phyloP scores from a whole-genome alignment of 495 filamentous ascomycete species.

The Xylaria intraflava region DNA sequence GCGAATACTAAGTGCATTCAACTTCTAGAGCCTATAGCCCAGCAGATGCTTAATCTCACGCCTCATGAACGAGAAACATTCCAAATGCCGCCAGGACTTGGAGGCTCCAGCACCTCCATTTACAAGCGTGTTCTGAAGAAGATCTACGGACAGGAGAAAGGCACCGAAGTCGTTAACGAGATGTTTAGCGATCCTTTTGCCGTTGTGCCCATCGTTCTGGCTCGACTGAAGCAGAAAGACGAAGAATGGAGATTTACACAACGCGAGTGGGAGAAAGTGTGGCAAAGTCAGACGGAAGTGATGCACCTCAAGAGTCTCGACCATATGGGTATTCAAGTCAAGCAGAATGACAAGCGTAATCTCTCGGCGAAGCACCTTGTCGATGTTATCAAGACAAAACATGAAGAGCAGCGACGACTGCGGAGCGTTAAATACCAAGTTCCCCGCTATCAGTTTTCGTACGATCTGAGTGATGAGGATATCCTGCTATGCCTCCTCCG shows the following conservation, averaged over 20 bases:
- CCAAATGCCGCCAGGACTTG: slow-evolving; percentile 72
- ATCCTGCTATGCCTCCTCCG: slow-evolving; percentile 77
- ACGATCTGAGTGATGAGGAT: slow-evolving; percentile 64
- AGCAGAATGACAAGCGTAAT: slow-evolving; percentile 77
- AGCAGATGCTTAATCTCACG: slow-evolving; percentile 71
- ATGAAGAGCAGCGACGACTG: slow-evolving; percentile 71
- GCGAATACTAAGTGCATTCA: slow-evolving; percentile 89
- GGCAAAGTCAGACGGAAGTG: slow-evolving; percentile 85
- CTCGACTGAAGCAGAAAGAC: slow-evolving; percentile 82
- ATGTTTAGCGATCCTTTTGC: slow-evolving; percentile 74
- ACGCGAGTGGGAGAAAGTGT: slow-evolving; percentile 98
- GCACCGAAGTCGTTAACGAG: slow-evolving; percentile 70
- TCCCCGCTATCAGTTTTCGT: slow-evolving; percentile 65
- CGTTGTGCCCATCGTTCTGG: slow-evolving; percentile 80
- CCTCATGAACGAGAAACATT: slow-evolving; percentile 64
- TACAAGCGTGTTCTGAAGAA: slow-evolving; percentile 97
- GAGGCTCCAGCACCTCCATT: slow-evolving; percentile 90
- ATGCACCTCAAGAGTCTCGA: slow-evolving; percentile 95
- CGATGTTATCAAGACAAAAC: slow-evolving; percentile 76
- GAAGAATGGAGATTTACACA: slow-evolving; percentile 95
- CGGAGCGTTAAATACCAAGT: slow-evolving; percentile 53
- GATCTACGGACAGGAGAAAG: slow-evolving; percentile 84
- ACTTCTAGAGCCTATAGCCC: slow-evolving; percentile 85
- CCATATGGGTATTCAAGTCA: slow-evolving; percentile 84
- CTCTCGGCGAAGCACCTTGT: slow-evolving; percentile 81